phyloP scores from a whole-genome alignment of 179 eudicot genomes.

The Beta lomatogona region DNA sequence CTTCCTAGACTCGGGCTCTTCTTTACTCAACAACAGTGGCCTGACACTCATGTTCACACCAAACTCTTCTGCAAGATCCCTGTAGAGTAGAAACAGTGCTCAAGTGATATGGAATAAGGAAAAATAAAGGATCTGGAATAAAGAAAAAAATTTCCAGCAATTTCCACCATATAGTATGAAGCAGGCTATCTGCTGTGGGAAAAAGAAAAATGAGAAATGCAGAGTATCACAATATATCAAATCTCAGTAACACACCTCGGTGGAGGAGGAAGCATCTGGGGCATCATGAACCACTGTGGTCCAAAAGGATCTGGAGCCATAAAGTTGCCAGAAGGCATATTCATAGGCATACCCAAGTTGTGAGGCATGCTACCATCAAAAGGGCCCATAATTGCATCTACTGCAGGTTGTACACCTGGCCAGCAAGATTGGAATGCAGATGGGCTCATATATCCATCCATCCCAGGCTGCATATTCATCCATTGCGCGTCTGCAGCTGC shows the following conservation, averaged over 20 bases:
- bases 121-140: background rate
- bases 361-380: slow-evolving; percentile 68
- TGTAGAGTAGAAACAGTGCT: slow-evolving; percentile 20
- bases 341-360: slow-evolving; percentile 74
- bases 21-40: slow-evolving; percentile 67
- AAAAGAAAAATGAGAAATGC: background rate
- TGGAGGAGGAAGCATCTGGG: slow-evolving; percentile 70
- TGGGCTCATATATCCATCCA: slow-evolving; percentile 70
- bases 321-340: slow-evolving; percentile 64
- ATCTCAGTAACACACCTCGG: slow-evolving; percentile 53
- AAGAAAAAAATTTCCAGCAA: too few species aligned
- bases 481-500: slow-evolving; percentile 78
- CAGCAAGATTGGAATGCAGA: slow-evolving; percentile 67
- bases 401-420: slow-evolving; percentile 78
- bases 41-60: slow-evolving; percentile 68
- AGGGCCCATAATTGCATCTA: slow-evolving; percentile 63
- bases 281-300: slow-evolving; percentile 59
- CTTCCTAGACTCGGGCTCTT: slow-evolving; percentile 81
- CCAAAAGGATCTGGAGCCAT: slow-evolving; percentile 73
- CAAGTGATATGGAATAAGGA: background rate
- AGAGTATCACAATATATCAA: background rate
- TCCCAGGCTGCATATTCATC: slow-evolving; percentile 77
- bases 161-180: background rate
- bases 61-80: slow-evolving; percentile 84
- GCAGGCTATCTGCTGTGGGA: background rate